These are phyloP conservation scores for Castanopsis chinensis DNA, from an alignment of 306 rosid genomes.

Conservation along the genomic window DNA sequence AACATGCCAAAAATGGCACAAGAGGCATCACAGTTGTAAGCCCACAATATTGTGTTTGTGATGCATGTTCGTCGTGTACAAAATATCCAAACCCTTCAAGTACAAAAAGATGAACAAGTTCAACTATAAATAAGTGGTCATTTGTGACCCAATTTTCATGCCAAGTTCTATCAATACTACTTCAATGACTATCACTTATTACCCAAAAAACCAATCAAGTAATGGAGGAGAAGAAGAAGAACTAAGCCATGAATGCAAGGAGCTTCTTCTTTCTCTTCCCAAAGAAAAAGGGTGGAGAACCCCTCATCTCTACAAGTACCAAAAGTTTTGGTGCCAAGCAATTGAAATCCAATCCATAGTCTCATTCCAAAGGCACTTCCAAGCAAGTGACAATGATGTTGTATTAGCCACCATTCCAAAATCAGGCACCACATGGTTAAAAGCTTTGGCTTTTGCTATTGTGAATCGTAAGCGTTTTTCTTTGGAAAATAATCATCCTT, in stretches of 20 bases:
- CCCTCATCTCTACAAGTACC: constrained; percentile 34
- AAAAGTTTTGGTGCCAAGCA: constrained; percentile 55
- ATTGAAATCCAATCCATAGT: constrained; percentile 34
- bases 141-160: neutral
- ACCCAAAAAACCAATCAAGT: constrained; percentile 12
- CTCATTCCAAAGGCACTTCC: constrained; percentile 55
- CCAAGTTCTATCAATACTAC: neutral
- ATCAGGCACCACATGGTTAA: constrained; percentile 70
- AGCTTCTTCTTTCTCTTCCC: constrained; percentile 45
- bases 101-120: neutral
- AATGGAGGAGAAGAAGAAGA: constrained; percentile 4
- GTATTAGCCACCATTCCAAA: constrained; percentile 47
- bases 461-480: constrained; percentile 24
- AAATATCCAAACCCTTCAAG: no score
- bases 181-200: neutral
- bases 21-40: no score
- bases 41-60: no score
- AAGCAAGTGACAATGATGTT: constrained; percentile 38
- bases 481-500: constrained; percentile 33
- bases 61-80: no score
- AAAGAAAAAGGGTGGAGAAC: constrained; percentile 50
- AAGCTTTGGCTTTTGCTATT: constrained; percentile 51
- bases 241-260: constrained; percentile 31
- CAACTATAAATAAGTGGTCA: neutral
- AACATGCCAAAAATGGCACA: no score